Base-by-base conservation (phyloP, 1,139 yeast genomes). In the Taphrina deformans region DNA sequence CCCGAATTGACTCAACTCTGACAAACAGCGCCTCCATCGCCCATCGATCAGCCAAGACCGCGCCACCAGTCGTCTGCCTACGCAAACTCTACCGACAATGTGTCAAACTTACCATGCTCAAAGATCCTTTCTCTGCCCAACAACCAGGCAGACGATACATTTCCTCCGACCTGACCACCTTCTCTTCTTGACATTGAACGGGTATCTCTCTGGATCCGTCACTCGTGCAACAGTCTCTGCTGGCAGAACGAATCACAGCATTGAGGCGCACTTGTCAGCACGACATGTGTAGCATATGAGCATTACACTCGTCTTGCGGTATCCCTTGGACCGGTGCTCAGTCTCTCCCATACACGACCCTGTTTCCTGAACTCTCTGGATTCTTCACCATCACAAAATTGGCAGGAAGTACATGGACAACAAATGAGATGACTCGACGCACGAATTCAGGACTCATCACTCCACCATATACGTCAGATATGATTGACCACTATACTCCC, bases 401-500 rank as follows among this genome's bases (percentile, higher is more conserved):
- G 14, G 5, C 35, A n/a, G n/a, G 14, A 31, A 31, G 35, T 2
- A 31, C n/a, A 38, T 18, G 41, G 41, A 38, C 41, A 38, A 38
- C 35, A 10, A 24, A 53, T 53, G 58, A 18, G 23, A 53, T 53
- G 58, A 53, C 23, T 40, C 31, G 48, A 23, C 58, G 58, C 38
- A 24, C 31, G 27, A 23, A 16, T 16, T 10, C 58, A 1, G 58
- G 58, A 24, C 48, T 53, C 45, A 53, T 53, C 48, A 53, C 58
- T 24, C 58, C 58, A 9, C 58, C 58, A 14, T 53, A 53, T 33
- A 21, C 33, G 14, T 38, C 58, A 6, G 48, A 21, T 6, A 38
- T 16, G 41, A 50, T 59, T 44, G 56, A 59, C 26, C 26, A 40
- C 31, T 59, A 59, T 21, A 18, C 41, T n/a, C 50, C 63, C 4